Percentiles rank a stretch among this genome's conserved stretches.
Evolutionary conservation across 768 basidiomycete species (phyloP).

Genomic region (Suillus weaverae): DNA sequence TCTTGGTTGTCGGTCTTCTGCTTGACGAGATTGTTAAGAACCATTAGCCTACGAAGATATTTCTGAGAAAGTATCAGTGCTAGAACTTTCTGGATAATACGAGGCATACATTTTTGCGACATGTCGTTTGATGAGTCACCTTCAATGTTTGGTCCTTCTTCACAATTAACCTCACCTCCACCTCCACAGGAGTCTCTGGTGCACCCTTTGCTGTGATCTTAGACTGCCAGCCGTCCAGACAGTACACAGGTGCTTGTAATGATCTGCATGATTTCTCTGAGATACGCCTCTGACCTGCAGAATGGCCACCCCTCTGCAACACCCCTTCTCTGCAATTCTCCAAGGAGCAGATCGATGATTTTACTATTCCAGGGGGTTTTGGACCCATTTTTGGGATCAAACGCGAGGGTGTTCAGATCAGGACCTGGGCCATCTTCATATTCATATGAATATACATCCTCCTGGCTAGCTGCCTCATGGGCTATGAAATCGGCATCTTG

Average conservation of each 20-base stretch:
- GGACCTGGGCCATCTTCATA: slow-evolving; percentile 13
- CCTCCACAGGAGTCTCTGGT: slow-evolving; percentile 3
- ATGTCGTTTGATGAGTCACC: background rate
- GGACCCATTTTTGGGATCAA: background rate
- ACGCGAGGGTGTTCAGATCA: background rate
- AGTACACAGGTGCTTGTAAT: slow-evolving; percentile 9
- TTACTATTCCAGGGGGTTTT: background rate
- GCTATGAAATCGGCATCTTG: slow-evolving; percentile 12
- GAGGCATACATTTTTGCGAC: background rate
- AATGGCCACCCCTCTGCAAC: slow-evolving; percentile 3
- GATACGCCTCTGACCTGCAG: background rate
- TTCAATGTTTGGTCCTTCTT: background rate
- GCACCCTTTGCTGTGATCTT: slow-evolving; percentile 4
- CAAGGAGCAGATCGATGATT: background rate
- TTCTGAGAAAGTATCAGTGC: background rate
- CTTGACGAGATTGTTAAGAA: background rate
- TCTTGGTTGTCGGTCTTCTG: background rate
- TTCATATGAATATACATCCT: slow-evolving; percentile 9
- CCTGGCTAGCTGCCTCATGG: background rate
- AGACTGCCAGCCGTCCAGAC: slow-evolving; percentile 2
- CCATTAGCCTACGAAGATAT: background rate
- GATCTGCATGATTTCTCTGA: background rate
- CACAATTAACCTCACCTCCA: background rate
- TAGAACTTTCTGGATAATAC: background rate
- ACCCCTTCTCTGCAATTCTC: background rate